Percentiles rank a stretch among this genome's conserved stretches.
Conservation (phyloP, 352 stramenopile genomes). For the Bremia lactucae region DNA sequence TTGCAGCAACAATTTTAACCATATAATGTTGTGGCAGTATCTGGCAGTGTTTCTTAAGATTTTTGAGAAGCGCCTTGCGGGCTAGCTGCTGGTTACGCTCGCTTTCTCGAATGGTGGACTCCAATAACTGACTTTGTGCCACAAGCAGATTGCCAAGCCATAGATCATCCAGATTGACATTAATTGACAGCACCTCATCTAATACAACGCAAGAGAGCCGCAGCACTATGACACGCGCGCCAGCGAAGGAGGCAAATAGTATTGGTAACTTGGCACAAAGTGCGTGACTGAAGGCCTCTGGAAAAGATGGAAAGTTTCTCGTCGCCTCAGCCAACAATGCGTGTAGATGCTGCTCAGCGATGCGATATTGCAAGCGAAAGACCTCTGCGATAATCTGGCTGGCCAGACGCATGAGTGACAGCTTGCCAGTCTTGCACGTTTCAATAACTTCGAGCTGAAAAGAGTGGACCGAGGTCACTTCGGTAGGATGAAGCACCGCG, state of each 20-base stretch:
- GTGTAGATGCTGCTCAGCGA: slow-evolving; percentile 43
- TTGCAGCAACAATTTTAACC: slow-evolving; percentile 14
- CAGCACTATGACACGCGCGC: slow-evolving; percentile 41
- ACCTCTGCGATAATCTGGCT: slow-evolving; percentile 45
- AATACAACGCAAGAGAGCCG: slow-evolving; percentile 49
- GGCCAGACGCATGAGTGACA: slow-evolving; percentile 54
- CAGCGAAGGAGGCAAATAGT: slow-evolving; percentile 42
- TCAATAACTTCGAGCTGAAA: slow-evolving; percentile 59
- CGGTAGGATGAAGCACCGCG: slow-evolving; percentile 35
- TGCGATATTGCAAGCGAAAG: slow-evolving; percentile 45
- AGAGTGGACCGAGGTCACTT: slow-evolving; percentile 42
- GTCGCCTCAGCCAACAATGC: slow-evolving; percentile 31
- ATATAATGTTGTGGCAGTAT: slow-evolving; percentile 35
- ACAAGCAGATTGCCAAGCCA: slow-evolving; percentile 43
- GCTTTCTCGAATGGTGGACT: slow-evolving; percentile 41
- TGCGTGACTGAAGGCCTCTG: slow-evolving; percentile 38
- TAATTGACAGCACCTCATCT: slow-evolving; percentile 16
- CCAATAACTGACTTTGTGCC: slow-evolving; percentile 41
- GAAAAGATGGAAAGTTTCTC: slow-evolving; percentile 29
- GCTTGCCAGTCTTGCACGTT: slow-evolving; percentile 43
- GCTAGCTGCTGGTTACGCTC: slow-evolving; percentile 32
- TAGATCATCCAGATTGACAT: slow-evolving; percentile 3
- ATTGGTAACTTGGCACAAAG: slow-evolving; percentile 25
- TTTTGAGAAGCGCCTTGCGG: slow-evolving; percentile 28
- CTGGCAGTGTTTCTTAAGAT: slow-evolving; percentile 33